Base-by-base conservation (phyloP, 441 rosid genomes). In the Manihot esculenta region DNA sequence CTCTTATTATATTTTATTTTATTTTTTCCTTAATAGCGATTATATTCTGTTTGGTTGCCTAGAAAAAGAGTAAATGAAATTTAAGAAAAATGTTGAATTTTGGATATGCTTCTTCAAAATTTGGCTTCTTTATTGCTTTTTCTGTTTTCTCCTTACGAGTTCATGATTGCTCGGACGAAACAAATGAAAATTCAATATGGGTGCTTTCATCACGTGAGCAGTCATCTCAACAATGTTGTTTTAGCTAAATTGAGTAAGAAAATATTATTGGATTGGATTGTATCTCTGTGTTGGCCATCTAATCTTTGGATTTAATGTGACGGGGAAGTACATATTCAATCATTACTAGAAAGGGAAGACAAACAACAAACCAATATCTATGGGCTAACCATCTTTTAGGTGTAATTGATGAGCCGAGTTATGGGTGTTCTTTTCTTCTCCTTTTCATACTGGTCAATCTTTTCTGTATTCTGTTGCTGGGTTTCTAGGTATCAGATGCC, bases 401-500 rank as follows among this genome's bases (percentile, higher is more conserved):
- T 10, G 69, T 27, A 18, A 6, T 1, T 54, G 62, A 38, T 41
- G 41, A 13, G 18, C 26, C 38, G 21, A 6, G 9, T 20, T 49
- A 49, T 9, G 2, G 4, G 18, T 33, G 12, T 27, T 17, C 6
- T 48, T 30, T 50, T 1, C 15, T 18, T 10, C 2, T 50, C 15
- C 13, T 6, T 14, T 51, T 41, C 21, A 23, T 14, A 20, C 24
- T 26, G 53, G 7, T 44, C 0, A 9, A 47, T 11, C 20, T 8
- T 11, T 18, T 69, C 50, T 24, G 7, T 56, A 2, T 38, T 24
- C 1, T 64, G 51, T 13, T 50, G 1, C 10, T 54, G 59, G 50
- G 41, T 38, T 49, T 62, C 2, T 61, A 92, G 98, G 80, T 94
- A 92, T 79, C 96, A 90, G 78, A 93, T 92, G 92, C 97, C 97